These are phyloP conservation scores for Colletotrichum caudatum DNA, from an alignment of 2,329 filamentous ascomycete species.

Conservation along the genomic window DNA sequence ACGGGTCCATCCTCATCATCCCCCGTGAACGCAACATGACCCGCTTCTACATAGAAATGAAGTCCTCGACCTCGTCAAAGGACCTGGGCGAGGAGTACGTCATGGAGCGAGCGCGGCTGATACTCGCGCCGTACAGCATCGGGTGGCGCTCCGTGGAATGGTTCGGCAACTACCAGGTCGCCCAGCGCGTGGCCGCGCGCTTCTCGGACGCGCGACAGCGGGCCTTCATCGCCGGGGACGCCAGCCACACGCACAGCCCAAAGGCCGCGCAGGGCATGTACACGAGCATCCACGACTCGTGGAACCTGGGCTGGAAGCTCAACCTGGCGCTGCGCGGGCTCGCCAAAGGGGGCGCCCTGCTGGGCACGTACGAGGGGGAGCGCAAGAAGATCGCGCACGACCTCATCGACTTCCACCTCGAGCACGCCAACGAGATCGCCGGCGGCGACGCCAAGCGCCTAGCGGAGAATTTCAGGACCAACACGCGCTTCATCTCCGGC, in stretches of 20 bases:
- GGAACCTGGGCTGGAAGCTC: slow-evolving; percentile 69
- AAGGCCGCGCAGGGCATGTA: slow-evolving; percentile 79
- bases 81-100: slow-evolving; percentile 67
- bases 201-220: slow-evolving; percentile 72
- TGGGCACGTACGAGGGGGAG: slow-evolving; percentile 65
- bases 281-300: slow-evolving; percentile 68
- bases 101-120: slow-evolving; percentile 63
- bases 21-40: slow-evolving; percentile 70
- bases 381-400: slow-evolving; percentile 63
- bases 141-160: slow-evolving; percentile 71
- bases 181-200: slow-evolving; percentile 75
- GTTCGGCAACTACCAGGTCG: slow-evolving; percentile 79
- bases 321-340: slow-evolving; percentile 67
- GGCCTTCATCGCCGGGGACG: slow-evolving; percentile 75
- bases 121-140: slow-evolving; percentile 57
- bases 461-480: slow-evolving; percentile 75
- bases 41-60: slow-evolving; percentile 55
- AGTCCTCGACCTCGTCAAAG: slow-evolving; percentile 55
- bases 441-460: slow-evolving; percentile 72
- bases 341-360: slow-evolving; percentile 59
- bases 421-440: slow-evolving; percentile 67
- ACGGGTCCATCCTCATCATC: slow-evolving; percentile 70
- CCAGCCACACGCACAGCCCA: slow-evolving; percentile 78
- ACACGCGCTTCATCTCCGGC: slow-evolving; percentile 79
- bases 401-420: slow-evolving; percentile 63